Evolutionary conservation across 192 early-diverging fungal genomes (phyloP).

Genomic region (Coemansia sp.): DNA sequence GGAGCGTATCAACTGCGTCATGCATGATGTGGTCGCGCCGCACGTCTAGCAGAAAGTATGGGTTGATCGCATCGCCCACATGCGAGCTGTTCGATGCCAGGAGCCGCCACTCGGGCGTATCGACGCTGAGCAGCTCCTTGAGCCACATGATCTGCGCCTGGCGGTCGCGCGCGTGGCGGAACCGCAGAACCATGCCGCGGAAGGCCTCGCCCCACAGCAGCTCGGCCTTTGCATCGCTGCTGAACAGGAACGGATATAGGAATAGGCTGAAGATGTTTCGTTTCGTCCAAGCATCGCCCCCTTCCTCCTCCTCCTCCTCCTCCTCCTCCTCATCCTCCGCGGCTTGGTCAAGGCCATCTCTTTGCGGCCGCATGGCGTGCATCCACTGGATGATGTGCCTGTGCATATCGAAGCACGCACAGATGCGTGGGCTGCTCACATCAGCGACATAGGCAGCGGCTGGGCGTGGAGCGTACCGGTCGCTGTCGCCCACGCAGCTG

Average conservation of each 20-base stretch:
- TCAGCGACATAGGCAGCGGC: background rate
- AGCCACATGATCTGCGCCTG: constrained; percentile 38
- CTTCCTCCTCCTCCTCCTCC: too few relatives aligned
- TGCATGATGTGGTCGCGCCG: constrained; percentile 68
- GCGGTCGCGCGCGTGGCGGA: constrained; percentile 35
- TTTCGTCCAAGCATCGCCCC: constrained; percentile 7
- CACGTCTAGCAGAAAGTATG: constrained; percentile 81
- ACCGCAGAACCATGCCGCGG: constrained; percentile 35
- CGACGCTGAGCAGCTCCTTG: constrained; percentile 41
- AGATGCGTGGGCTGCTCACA: constrained; percentile 12
- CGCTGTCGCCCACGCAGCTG: background rate
- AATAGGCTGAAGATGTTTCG: constrained; percentile 31
- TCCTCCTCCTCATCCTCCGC: too few relatives aligned
- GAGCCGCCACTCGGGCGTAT: constrained; percentile 46
- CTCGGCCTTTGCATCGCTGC: constrained; percentile 13
- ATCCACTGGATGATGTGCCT: constrained; percentile 38
- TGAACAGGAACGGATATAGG: constrained; percentile 44
- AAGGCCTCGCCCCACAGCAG: constrained; percentile 30
- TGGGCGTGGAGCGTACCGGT: background rate
- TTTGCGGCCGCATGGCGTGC: constrained; percentile 12
- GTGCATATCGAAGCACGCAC: constrained; percentile 30
- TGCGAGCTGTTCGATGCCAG: constrained; percentile 19
- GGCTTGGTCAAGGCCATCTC: background rate
- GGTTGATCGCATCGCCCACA: constrained; percentile 37
- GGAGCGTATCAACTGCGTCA: constrained; percentile 67